Conservation (phyloP, 2,329 filamentous ascomycete genomes). For the Claviceps maximensis region DNA sequence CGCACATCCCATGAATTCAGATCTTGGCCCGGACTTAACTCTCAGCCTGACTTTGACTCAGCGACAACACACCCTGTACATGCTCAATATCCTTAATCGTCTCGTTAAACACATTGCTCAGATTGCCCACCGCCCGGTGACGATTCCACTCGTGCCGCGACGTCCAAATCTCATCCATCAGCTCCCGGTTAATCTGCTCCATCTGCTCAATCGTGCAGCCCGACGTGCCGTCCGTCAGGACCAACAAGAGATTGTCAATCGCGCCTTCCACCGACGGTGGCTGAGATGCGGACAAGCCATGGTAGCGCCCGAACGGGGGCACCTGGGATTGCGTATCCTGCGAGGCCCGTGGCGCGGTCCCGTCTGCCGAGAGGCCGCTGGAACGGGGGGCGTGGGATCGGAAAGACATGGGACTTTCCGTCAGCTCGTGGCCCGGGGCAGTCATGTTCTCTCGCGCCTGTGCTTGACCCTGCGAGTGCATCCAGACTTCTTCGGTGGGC, state of each 20-base stretch:
- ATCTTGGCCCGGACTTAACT: neutral
- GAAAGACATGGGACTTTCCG: conserved; percentile 26
- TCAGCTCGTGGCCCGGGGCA: conserved; percentile 11
- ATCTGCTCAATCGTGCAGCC: conserved; percentile 85
- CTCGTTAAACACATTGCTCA: conserved; percentile 62
- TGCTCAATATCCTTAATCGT: conserved; percentile 55
- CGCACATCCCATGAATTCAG: too few relatives aligned
- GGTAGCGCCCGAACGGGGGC: conserved; percentile 12
- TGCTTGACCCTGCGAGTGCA: conserved; percentile 43
- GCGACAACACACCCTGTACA: conserved; percentile 30
- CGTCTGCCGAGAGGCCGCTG: conserved; percentile 20
- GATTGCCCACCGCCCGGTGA: conserved; percentile 50
- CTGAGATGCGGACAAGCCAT: conserved; percentile 28
- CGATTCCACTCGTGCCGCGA: conserved; percentile 73
- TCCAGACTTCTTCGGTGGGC: conserved; percentile 39
- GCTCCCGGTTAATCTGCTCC: conserved; percentile 77
- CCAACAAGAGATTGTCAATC: conserved; percentile 44
- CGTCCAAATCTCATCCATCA: conserved; percentile 87
- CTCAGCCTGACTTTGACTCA: conserved; percentile 25
- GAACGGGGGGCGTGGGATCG: conserved; percentile 19
- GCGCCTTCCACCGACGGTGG: conserved; percentile 33
- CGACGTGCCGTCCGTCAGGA: conserved; percentile 53
- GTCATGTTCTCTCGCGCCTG: conserved; percentile 27
- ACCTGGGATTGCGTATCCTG: conserved; percentile 20
- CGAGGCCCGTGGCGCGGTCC: conserved; percentile 10